Evolutionary conservation across 176 grass and related monocot genomes (phyloP), one percentile per base, ranked within the genome.

Genomic region (Eremochloa ophiuroides): DNA sequence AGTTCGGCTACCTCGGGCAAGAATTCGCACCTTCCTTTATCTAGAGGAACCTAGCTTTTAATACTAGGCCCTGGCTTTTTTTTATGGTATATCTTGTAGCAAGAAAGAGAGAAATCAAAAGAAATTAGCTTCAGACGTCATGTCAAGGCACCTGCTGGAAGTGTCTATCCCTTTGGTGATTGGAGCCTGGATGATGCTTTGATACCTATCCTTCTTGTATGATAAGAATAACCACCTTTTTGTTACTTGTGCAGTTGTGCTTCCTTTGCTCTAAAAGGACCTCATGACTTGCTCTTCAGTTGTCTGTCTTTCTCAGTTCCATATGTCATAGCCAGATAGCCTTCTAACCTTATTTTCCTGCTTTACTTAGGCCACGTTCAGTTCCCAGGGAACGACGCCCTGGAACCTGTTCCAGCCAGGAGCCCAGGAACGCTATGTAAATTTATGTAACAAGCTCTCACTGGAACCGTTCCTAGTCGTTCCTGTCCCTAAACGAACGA

Each of bases 201-300:
- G 25, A 7, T 27, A 26, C 62, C 43, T 67, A 7, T 38, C 62
- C 43, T 79, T 79, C 22, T 37, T 67, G 30, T n/a, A 79, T 37
- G 62, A 67, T 67, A 67, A 79, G 62, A 79, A 12, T 18, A 78
- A 27, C 12, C 8, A 30, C 7, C 30, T 23, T 71, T 47, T 47
- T 79, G 22, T 79, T 79, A 18, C 62, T 79, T 79, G 77, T 67
- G 43, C 30, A 37, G 20, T 7, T 79, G 62, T 79, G 22, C 42
- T 51, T 79, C 62, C 43, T 79, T 79, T 53, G 7, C 30, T 79
- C 43, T 17, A 26, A 48, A 64, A 65, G 27, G 76, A 34, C 56
- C 62, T 38, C 27, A 38, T 67, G 4, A 53, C 62, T 38, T 38
- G 28, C 33, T 40, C 23, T 80, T 39, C 65, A 40, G 4, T 40